Conservation (phyloP, 2,329 filamentous ascomycete species). For the Cercospora zeina region DNA sequence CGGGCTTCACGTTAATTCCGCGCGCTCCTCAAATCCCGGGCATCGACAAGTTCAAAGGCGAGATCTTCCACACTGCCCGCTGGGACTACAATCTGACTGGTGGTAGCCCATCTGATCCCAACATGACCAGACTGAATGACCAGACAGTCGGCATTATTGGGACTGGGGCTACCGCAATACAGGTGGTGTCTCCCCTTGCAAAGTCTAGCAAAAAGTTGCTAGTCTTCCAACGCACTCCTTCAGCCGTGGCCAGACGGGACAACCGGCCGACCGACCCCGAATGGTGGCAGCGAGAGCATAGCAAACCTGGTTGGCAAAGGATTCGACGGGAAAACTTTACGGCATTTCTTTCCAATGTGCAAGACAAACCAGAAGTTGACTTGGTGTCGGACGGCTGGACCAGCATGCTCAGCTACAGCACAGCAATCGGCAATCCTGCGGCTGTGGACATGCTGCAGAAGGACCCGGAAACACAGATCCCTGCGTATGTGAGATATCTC, state of each 20-base stretch:
- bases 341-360: slow-evolving; percentile 40
- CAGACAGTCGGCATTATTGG: slow-evolving; percentile 48
- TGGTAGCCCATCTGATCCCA: slow-evolving; percentile 37
- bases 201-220: slow-evolving; percentile 42
- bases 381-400: slow-evolving; percentile 56
- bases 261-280: slow-evolving; percentile 38
- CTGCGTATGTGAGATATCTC: background rate
- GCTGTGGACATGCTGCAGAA: background rate
- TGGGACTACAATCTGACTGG: slow-evolving; percentile 49
- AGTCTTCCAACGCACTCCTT: slow-evolving; percentile 49
- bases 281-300: slow-evolving; percentile 43
- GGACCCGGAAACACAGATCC: background rate
- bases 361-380: slow-evolving; percentile 42
- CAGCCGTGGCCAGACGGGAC: slow-evolving; percentile 43
- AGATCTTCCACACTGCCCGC: slow-evolving; percentile 45
- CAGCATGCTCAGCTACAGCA: slow-evolving; percentile 30
- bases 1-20: no score
- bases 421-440: background rate
- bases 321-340: slow-evolving; percentile 51
- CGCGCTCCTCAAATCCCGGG: no score
- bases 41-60: no score
- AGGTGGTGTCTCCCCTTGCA: slow-evolving; percentile 44
- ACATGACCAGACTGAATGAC: slow-evolving; percentile 41
- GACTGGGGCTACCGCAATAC: slow-evolving; percentile 46
- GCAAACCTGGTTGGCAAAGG: slow-evolving; percentile 53